Percentiles rank a stretch among this genome's conserved stretches.
Evolutionary conservation across 768 basidiomycete genomes (phyloP).

Genomic region (Hygrocybe punicea): DNA sequence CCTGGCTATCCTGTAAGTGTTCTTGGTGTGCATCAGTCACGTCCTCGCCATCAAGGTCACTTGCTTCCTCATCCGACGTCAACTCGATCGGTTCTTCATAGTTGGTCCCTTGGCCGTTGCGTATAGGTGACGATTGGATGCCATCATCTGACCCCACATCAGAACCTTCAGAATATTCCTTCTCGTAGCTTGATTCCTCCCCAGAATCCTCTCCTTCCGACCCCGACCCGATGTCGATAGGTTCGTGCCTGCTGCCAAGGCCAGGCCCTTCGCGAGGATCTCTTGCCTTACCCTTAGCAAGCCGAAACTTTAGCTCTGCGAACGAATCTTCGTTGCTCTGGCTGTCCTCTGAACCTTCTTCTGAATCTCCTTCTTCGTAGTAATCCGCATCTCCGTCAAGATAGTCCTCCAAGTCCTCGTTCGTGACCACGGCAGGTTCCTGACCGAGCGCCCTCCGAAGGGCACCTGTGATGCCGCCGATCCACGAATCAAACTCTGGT

Average conservation of each 20-base stretch:
- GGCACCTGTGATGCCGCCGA: slow-evolving; percentile 57
- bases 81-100: slow-evolving; percentile 21
- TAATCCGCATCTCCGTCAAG: background rate
- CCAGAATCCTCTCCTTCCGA: slow-evolving; percentile 20
- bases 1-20: too few species aligned
- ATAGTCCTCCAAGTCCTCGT: background rate
- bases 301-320: slow-evolving; percentile 49
- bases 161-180: slow-evolving; percentile 15
- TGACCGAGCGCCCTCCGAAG: slow-evolving; percentile 58
- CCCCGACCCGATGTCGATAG: slow-evolving; percentile 46
- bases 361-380: slow-evolving; percentile 8
- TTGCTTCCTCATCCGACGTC: slow-evolving; percentile 24
- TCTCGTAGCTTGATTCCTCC: slow-evolving; percentile 9
- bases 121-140: slow-evolving; percentile 13
- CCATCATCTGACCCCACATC: slow-evolving; percentile 9
- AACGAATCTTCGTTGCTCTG: slow-evolving; percentile 52
- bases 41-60: slow-evolving; percentile 14
- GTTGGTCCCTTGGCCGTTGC: slow-evolving; percentile 12
- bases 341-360: slow-evolving; percentile 24
- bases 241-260: slow-evolving; percentile 34
- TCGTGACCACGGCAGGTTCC: slow-evolving; percentile 30
- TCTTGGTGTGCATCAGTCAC: slow-evolving; percentile 2
- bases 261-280: slow-evolving; percentile 62
- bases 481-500: slow-evolving; percentile 68
- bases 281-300: slow-evolving; percentile 57